Percentiles rank a stretch among this genome's conserved stretches.
phyloP scores from a whole-genome alignment of 805 yeast genomes.

The Maudiozyma pseudohumilis region DNA sequence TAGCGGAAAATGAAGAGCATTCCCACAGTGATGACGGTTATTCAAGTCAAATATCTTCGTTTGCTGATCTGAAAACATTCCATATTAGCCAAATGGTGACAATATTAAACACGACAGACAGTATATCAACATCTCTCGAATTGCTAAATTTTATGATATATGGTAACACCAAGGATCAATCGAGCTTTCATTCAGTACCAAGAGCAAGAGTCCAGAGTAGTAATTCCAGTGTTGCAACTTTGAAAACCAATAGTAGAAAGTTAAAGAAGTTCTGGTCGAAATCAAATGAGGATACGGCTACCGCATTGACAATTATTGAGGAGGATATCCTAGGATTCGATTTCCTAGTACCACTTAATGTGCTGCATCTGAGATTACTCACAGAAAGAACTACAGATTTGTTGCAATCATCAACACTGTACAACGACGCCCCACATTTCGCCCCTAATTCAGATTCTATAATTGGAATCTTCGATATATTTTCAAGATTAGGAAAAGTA shows the following conservation, averaged over 20 bases:
- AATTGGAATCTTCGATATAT: conserved; percentile 29
- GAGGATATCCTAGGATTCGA: conserved; percentile 20
- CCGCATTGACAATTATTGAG: conserved; percentile 13
- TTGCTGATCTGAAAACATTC: conserved; percentile 15
- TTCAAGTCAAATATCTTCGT: conserved; percentile 6
- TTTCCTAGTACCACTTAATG: conserved; percentile 14
- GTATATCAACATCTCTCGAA: conserved; percentile 24
- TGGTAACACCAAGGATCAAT: conserved; percentile 4
- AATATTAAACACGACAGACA: conserved; percentile 23
- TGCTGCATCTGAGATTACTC: conserved; percentile 42
- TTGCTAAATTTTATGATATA: conserved; percentile 20
- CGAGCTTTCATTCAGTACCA: not conserved
- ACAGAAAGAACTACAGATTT: conserved; percentile 63
- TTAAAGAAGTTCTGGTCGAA: conserved; percentile 15
- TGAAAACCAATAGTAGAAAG: conserved; percentile 10
- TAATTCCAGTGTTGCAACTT: conserved; percentile 14
- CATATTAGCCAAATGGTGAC: conserved; percentile 15
- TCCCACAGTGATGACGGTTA: not conserved
- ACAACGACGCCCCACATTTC: conserved; percentile 20
- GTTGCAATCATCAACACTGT: conserved; percentile 48
- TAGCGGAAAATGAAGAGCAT: not conserved
- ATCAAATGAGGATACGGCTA: conserved; percentile 16
- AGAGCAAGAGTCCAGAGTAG: conserved; percentile 7
- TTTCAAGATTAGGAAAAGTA: conserved; percentile 29
- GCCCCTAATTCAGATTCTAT: conserved; percentile 24